These are phyloP conservation scores for Paratrimastix pyriformis DNA, from an alignment of 78 protist species.

Conservation along the genomic window DNA sequence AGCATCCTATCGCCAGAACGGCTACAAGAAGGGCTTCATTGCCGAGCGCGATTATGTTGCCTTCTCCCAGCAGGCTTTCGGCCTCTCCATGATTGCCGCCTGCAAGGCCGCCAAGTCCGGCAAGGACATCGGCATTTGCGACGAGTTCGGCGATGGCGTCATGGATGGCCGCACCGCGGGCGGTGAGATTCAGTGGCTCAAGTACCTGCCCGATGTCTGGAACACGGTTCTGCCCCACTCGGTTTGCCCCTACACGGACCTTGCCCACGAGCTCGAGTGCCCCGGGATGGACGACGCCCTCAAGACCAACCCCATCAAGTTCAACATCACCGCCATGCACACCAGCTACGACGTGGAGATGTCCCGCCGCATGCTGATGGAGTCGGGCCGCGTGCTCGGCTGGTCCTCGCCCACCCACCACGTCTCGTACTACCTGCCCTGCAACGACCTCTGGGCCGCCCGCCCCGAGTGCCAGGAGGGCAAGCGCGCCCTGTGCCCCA, in stretches of 20 bases:
- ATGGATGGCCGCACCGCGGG: no score
- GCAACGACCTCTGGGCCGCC: neutral
- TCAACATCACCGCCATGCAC: neutral
- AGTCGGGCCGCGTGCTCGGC: neutral
- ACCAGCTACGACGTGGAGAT: neutral
- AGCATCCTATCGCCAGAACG: neutral
- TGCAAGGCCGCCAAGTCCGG: neutral
- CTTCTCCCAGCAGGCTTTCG: neutral
- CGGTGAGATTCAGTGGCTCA: neutral
- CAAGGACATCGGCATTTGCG: no score
- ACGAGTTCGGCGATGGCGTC: no score
- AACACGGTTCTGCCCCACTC: neutral
- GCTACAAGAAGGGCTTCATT: neutral
- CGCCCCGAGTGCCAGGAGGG: neutral
- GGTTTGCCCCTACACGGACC: neutral
- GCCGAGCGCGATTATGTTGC: neutral
- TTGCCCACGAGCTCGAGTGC: neutral
- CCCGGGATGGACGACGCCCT: neutral
- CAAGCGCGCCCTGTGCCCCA: neutral
- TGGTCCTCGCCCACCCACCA: neutral
- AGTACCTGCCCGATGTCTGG: neutral
- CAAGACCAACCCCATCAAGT: neutral
- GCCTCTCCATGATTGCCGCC: neutral
- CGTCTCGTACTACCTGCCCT: neutral
- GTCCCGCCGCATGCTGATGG: neutral